These are phyloP conservation scores for Colletotrichum lindemuthianum DNA, from an alignment of 2,329 filamentous ascomycete genomes.

Conservation along the genomic window DNA sequence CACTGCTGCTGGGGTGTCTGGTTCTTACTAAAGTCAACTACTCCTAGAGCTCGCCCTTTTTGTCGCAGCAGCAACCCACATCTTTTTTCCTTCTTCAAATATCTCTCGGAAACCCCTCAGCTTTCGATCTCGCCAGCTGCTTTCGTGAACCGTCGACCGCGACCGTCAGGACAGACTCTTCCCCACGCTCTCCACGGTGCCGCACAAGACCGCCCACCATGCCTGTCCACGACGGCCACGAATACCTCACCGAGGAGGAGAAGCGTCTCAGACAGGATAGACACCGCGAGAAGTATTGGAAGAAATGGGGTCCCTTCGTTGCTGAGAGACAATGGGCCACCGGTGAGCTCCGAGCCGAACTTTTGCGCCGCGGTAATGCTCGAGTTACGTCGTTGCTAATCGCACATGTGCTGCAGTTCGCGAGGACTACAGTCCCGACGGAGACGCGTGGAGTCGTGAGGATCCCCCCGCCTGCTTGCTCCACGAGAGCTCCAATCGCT, in stretches of 20 bases:
- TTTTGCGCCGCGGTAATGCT: background rate
- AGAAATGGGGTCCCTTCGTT: constrained; percentile 96
- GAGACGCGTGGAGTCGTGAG: constrained; percentile 96
- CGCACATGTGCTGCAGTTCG: constrained; percentile 65
- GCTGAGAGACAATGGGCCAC: constrained; percentile 96
- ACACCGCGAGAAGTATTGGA: constrained; percentile 91
- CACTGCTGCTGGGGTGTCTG: constrained; percentile 29
- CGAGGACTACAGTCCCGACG: constrained; percentile 90
- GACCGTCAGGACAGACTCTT: too few relatives aligned
- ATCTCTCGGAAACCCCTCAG: constrained; percentile 11
- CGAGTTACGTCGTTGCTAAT: constrained; percentile 11
- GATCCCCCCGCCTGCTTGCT: constrained; percentile 41
- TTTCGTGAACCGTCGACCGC: constrained; percentile 6
- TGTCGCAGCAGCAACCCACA: constrained; percentile 29
- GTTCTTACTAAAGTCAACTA: constrained; percentile 34
- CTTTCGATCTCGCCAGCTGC: background rate
- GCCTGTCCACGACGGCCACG: constrained; percentile 90
- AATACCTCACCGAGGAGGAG: constrained; percentile 91
- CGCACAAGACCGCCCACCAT: constrained; percentile 57
- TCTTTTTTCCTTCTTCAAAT: constrained; percentile 18
- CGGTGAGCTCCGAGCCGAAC: constrained; percentile 61
- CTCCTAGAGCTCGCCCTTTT: constrained; percentile 18
- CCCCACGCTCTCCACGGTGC: background rate
- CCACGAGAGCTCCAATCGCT: constrained; percentile 32
- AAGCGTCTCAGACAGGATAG: constrained; percentile 87